These are phyloP conservation scores for Talaromyces wortmannii DNA, from an alignment of 495 filamentous ascomycete species.

Conservation along the genomic window DNA sequence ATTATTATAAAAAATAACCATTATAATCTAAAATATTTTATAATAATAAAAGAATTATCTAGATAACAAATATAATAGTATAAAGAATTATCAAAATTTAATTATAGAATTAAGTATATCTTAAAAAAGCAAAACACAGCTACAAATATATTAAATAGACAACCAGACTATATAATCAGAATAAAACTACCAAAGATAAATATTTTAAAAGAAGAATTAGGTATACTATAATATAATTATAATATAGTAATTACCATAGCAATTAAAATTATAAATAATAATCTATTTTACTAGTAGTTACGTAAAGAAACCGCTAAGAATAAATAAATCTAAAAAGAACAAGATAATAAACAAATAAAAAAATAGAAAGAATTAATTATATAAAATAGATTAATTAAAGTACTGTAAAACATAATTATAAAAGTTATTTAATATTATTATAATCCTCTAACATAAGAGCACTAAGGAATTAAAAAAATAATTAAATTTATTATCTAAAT, in stretches of 20 bases:
- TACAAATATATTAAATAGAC: slow-evolving; percentile 5
- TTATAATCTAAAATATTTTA: slow-evolving; percentile 13
- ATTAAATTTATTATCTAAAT: slow-evolving; percentile 6
- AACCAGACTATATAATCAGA: slow-evolving; percentile 6
- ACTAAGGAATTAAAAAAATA: slow-evolving; percentile 2
- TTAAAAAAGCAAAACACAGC: slow-evolving; percentile 8
- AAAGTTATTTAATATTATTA: slow-evolving; percentile 7
- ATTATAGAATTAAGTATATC: slow-evolving; percentile 11
- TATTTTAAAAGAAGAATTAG: slow-evolving; percentile 4
- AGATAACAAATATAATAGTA: slow-evolving; percentile 7
- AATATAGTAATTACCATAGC: not conserved
- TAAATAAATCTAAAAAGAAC: not conserved
- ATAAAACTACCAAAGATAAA: slow-evolving; percentile 4
- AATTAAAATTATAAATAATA: slow-evolving; percentile 1
- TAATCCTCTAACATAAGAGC: not conserved
- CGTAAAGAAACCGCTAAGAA: not conserved
- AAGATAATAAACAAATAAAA: not conserved
- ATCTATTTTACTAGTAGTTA: not conserved
- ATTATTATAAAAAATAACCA: slow-evolving; percentile 12
- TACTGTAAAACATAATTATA: not conserved
- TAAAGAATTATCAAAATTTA: slow-evolving; percentile 5
- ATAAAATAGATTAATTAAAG: slow-evolving; percentile 7
- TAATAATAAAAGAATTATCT: slow-evolving; percentile 9
- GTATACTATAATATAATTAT: slow-evolving; percentile 5
- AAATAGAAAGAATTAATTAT: slow-evolving; percentile 4